Percentiles rank a stretch among this genome's conserved stretches.
phyloP scores from a whole-genome alignment of 331 rosid genomes.

The Telfairia occidentalis region DNA sequence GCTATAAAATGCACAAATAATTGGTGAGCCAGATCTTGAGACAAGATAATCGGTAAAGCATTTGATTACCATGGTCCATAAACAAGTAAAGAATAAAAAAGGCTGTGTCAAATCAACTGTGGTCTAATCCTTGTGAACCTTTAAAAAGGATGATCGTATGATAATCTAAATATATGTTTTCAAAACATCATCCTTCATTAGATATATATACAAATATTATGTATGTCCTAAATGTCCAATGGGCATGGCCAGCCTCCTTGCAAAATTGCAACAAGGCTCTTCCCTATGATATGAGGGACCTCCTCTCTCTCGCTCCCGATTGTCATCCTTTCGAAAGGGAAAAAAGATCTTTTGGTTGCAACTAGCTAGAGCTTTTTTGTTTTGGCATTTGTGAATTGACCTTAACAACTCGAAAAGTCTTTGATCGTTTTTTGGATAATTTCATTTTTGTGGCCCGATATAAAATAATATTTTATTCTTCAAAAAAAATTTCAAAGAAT shows the following conservation, averaged over 20 bases:
- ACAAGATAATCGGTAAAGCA: background rate
- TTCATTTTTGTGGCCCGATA: too few species aligned
- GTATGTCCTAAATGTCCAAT: background rate
- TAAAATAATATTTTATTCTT: too few species aligned
- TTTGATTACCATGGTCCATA: background rate
- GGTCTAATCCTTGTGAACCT: background rate
- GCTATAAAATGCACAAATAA: background rate
- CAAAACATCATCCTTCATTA: background rate
- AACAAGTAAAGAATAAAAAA: background rate
- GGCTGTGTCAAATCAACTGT: background rate
- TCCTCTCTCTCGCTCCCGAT: too few species aligned
- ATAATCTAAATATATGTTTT: background rate
- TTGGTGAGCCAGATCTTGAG: background rate
- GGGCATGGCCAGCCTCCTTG: background rate
- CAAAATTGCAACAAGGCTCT: too few species aligned
- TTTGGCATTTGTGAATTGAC: too few species aligned
- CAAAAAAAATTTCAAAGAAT: too few species aligned
- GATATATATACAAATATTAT: background rate
- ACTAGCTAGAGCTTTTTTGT: too few species aligned
- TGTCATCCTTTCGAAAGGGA: too few species aligned
- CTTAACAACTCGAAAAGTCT: too few species aligned
- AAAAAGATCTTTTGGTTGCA: too few species aligned
- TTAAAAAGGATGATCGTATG: background rate
- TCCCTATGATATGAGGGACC: too few species aligned
- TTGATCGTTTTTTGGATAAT: too few species aligned